Conservation (phyloP, 2,329 filamentous ascomycete species). For the Alternaria sp. region DNA sequence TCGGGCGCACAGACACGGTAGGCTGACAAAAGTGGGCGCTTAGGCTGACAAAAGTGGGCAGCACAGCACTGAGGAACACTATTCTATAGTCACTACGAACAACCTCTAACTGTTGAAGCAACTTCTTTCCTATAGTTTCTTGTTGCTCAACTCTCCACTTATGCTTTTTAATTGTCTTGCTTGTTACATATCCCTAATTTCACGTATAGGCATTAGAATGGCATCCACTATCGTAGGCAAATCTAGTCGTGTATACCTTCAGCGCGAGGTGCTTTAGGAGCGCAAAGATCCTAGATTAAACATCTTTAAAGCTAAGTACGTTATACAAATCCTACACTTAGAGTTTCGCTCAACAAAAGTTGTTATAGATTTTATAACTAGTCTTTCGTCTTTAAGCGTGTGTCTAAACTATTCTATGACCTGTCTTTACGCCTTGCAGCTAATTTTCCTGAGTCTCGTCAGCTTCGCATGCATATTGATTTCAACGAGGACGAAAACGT, state of each 20-base stretch:
- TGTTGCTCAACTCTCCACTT: conserved; percentile 12
- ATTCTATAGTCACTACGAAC: not conserved
- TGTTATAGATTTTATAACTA: conserved; percentile 41
- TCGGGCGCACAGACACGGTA: too few species aligned
- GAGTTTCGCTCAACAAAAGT: conserved; percentile 13
- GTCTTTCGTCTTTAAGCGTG: conserved; percentile 48
- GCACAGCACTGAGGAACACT: conserved; percentile 5
- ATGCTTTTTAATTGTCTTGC: conserved; percentile 33
- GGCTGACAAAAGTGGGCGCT: not conserved
- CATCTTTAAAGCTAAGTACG: conserved; percentile 51
- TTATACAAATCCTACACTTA: conserved; percentile 25
- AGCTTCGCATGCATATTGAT: conserved; percentile 52
- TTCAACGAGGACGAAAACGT: conserved; percentile 46
- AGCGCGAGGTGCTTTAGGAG: conserved; percentile 43
- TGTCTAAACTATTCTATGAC: conserved; percentile 45
- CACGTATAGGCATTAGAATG: conserved; percentile 43
- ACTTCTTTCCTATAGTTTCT: not conserved
- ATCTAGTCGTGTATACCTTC: conserved; percentile 50
- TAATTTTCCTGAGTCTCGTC: conserved; percentile 43
- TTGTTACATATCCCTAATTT: conserved; percentile 21
- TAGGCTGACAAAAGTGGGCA: conserved; percentile 2
- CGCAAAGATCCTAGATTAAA: conserved; percentile 36
- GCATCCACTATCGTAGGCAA: conserved; percentile 47
- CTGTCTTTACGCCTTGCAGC: conserved; percentile 44
- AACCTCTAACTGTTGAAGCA: not conserved